Conservation (phyloP, 1,284 basidiomycete species). For the Tylopilus orsonianus region DNA sequence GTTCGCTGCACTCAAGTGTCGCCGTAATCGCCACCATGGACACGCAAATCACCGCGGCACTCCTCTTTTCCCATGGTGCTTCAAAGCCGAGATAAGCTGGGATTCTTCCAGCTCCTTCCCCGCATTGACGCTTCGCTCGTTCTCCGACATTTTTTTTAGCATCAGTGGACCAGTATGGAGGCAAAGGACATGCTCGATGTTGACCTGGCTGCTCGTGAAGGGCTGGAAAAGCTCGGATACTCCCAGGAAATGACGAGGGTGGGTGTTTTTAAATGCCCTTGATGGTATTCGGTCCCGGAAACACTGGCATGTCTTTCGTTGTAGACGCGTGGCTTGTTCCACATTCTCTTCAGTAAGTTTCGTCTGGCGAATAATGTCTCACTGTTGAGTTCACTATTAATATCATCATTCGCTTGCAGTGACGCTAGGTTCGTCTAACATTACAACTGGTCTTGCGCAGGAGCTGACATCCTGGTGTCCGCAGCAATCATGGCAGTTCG, state of each 20-base stretch:
- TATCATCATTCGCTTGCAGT: conserved; percentile 32
- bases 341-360: conserved; percentile 50
- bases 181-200: conserved; percentile 10
- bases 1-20: too few species aligned
- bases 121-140: not conserved
- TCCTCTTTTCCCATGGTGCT: not conserved
- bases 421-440: conserved; percentile 41
- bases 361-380: not conserved
- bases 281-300: not conserved
- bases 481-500: conserved; percentile 56
- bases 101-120: not conserved
- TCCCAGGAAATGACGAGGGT: conserved; percentile 51
- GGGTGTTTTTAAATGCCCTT: conserved; percentile 7
- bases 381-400: conserved; percentile 1
- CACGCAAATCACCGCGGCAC: too few species aligned
- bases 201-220: conserved; percentile 31
- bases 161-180: conserved; percentile 9
- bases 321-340: conserved; percentile 48
- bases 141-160: not conserved
- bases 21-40: too few species aligned
- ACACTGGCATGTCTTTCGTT: not conserved
- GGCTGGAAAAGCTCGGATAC: conserved; percentile 49
- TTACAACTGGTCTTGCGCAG: not conserved
- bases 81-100: conserved; percentile 2
- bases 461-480: not conserved